A percentile compares a stretch with the other conserved stretches of the same genome.
These are phyloP conservation scores for Mucor lusitanicus DNA, from an alignment of 371 early-diverging fungal species.

Conservation along the genomic window DNA sequence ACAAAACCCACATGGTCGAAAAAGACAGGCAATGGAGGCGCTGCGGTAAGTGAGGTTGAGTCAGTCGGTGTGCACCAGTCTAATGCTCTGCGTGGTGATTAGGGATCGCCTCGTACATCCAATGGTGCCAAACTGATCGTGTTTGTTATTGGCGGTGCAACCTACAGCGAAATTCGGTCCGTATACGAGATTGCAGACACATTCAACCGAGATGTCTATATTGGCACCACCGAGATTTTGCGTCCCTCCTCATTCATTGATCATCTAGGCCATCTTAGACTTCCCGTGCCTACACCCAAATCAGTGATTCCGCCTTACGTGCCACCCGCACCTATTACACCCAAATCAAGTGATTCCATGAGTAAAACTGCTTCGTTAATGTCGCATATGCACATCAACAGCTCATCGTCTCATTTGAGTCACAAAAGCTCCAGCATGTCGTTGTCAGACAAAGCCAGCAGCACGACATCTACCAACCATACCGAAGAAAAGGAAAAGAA, in stretches of 20 bases:
- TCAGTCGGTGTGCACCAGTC: neutral
- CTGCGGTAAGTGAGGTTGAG: slow-evolving; percentile 9
- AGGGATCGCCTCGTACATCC: slow-evolving; percentile 24
- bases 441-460: neutral
- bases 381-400: slow-evolving; percentile 20
- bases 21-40: slow-evolving; percentile 22
- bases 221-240: slow-evolving; percentile 80
- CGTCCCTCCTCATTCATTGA: slow-evolving; percentile 79
- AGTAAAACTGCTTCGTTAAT: slow-evolving; percentile 22
- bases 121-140: slow-evolving; percentile 54
- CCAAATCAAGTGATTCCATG: slow-evolving; percentile 17
- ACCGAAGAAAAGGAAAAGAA: slow-evolving; percentile 42
- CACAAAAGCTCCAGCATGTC: slow-evolving; percentile 19
- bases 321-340: slow-evolving; percentile 33
- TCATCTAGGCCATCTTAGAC: slow-evolving; percentile 48
- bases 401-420: slow-evolving; percentile 11
- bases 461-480: neutral
- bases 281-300: slow-evolving; percentile 33
- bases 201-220: slow-evolving; percentile 74
- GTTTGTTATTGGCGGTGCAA: slow-evolving; percentile 92
- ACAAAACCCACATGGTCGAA: slow-evolving; percentile 49
- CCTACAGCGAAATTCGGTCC: slow-evolving; percentile 89
- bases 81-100: neutral
- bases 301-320: slow-evolving; percentile 42
- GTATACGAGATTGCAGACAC: slow-evolving; percentile 79